A percentile compares a stretch with the other conserved stretches of the same genome.
Conservation (phyloP, 2,329 filamentous ascomycete species). For the Fusarium agapanthi region DNA sequence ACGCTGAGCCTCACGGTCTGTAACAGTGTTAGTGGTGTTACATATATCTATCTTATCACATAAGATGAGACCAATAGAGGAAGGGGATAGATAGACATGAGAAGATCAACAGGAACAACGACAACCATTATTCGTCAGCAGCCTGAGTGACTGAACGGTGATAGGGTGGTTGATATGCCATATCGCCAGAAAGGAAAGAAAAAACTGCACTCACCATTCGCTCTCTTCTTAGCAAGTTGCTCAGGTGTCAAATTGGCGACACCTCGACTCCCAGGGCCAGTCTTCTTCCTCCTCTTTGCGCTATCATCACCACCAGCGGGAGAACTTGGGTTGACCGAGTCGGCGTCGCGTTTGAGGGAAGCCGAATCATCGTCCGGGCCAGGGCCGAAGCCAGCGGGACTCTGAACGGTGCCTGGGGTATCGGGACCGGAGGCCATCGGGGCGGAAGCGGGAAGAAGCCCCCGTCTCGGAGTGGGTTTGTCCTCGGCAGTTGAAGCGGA, state of each 20-base stretch:
- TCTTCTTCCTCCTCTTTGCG: constrained; percentile 59
- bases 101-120: neutral
- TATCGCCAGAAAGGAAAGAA: neutral
- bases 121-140: neutral
- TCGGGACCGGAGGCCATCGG: constrained; percentile 39
- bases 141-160: neutral
- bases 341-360: constrained; percentile 37
- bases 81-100: neutral
- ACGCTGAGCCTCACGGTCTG: constrained; percentile 85
- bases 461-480: constrained; percentile 23
- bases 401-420: constrained; percentile 29
- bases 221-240: constrained; percentile 74
- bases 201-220: constrained; percentile 59
- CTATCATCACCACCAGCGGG: constrained; percentile 33
- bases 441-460: constrained; percentile 1
- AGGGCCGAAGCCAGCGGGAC: constrained; percentile 19
- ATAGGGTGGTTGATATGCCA: neutral
- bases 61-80: constrained; percentile 1
- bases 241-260: constrained; percentile 76
- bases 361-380: constrained; percentile 17
- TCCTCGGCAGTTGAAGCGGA: constrained; percentile 12
- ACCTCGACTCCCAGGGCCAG: constrained; percentile 56
- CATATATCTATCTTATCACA: constrained; percentile 2
- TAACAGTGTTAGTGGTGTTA: constrained; percentile 22
- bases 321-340: constrained; percentile 24